Conservation (phyloP, 2,329 filamentous ascomycete genomes). For the Trichocomaceae sp. region DNA sequence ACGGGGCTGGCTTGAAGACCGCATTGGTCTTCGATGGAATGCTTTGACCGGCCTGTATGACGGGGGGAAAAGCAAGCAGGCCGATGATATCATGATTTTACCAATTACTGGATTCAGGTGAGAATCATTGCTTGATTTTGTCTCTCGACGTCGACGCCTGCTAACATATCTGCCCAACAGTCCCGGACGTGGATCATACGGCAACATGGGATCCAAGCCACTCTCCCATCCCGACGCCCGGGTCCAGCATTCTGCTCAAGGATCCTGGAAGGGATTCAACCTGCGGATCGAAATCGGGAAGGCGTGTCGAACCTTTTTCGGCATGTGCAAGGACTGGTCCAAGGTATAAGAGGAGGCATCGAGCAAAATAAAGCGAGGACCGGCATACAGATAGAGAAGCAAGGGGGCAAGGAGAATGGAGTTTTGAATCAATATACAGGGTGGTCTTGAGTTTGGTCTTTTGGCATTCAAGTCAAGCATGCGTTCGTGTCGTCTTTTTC, state of each 20-base stretch:
- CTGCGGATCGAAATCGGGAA: conserved; percentile 25
- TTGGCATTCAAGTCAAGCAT: background rate
- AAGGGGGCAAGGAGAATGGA: background rate
- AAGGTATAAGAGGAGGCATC: conserved; percentile 12
- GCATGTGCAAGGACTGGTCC: conserved; percentile 27
- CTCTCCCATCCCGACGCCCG: conserved; percentile 24
- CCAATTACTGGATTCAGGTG: conserved; percentile 32
- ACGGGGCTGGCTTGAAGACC: conserved; percentile 19
- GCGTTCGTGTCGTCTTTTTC: background rate
- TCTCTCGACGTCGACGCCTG: background rate
- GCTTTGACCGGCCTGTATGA: conserved; percentile 25
- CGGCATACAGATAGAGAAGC: background rate
- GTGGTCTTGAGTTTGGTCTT: background rate
- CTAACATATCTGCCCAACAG: conserved; percentile 10
- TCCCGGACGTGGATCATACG: conserved; percentile 22
- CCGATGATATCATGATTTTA: conserved; percentile 28
- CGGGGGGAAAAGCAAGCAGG: conserved; percentile 24
- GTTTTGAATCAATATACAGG: background rate
- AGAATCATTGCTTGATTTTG: background rate
- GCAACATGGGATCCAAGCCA: conserved; percentile 30
- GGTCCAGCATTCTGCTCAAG: conserved; percentile 25
- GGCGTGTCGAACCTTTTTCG: conserved; percentile 27
- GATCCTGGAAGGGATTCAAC: conserved; percentile 26
- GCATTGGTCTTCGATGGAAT: conserved; percentile 25
- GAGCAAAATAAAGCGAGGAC: background rate